Conservation (phyloP, 306 rosid species). For the Gastrolobium bilobum region DNA sequence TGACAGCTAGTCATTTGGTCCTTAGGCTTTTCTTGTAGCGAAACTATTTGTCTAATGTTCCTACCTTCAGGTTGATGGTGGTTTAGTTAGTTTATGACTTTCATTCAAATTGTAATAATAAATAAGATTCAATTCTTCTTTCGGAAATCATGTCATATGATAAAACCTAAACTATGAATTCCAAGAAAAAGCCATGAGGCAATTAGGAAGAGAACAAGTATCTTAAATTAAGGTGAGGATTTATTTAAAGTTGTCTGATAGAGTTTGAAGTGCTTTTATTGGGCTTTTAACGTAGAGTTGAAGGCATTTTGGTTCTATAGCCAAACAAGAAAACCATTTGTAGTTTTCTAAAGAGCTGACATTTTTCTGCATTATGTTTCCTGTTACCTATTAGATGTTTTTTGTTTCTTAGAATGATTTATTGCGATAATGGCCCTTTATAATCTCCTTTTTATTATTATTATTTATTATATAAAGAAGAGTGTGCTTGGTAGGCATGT, state of each 20-base stretch:
- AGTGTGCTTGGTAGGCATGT: background rate
- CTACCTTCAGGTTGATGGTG: constrained; percentile 17
- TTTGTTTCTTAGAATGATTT: constrained; percentile 22
- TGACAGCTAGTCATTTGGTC: constrained; percentile 23
- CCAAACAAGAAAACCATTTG: background rate
- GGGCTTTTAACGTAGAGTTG: constrained; percentile 1
- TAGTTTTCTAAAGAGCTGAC: background rate
- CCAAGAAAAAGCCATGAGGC: background rate
- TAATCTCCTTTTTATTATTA: background rate
- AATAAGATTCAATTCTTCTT: constrained; percentile 21
- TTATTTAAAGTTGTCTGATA: constrained; percentile 2
- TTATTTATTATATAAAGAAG: too few species aligned
- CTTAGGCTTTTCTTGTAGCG: constrained; percentile 23
- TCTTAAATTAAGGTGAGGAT: background rate
- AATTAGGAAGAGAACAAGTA: constrained; percentile 11
- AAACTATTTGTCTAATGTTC: constrained; percentile 16
- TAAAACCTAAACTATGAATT: constrained; percentile 15
- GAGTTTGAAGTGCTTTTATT: constrained; percentile 23
- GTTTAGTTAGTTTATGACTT: constrained; percentile 13
- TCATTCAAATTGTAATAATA: constrained; percentile 15
- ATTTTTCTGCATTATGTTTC: constrained; percentile 21
- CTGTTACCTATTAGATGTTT: constrained; percentile 22
- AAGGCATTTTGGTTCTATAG: background rate
- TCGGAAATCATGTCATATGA: constrained; percentile 24
- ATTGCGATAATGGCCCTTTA: background rate